A percentile compares a stretch with the other conserved stretches of the same genome.
Conservation (phyloP, 305 asterid species). For the Fraxinus platypoda region DNA sequence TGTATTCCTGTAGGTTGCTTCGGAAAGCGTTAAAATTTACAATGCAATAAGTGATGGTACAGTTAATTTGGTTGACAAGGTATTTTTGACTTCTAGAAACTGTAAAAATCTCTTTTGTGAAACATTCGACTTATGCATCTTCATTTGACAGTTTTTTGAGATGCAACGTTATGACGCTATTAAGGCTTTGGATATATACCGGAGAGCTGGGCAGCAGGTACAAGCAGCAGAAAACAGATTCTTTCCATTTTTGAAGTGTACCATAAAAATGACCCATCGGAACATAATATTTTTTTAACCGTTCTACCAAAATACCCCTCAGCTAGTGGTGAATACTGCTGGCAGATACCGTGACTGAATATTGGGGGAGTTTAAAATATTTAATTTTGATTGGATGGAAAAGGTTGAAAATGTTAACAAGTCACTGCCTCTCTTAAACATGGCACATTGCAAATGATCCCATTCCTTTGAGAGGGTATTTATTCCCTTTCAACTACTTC, state of each 20-base stretch:
- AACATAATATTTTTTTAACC: background rate
- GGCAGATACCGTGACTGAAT: background rate
- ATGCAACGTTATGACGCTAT: constrained; percentile 95
- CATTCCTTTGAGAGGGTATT: background rate
- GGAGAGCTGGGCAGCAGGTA: constrained; percentile 94
- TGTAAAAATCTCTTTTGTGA: background rate
- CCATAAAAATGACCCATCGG: background rate
- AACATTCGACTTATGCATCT: constrained; percentile 18
- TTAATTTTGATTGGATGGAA: background rate
- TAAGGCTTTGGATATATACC: constrained; percentile 85
- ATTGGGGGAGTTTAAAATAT: background rate
- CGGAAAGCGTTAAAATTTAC: constrained; percentile 86
- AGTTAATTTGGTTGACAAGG: constrained; percentile 97
- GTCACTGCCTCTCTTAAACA: background rate
- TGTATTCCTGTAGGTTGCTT: constrained; percentile 66
- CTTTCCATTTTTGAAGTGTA: background rate
- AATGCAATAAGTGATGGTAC: constrained; percentile 84
- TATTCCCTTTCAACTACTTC: background rate
- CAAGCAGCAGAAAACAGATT: background rate
- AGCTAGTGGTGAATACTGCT: background rate
- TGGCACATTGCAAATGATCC: background rate
- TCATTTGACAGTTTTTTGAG: constrained; percentile 76
- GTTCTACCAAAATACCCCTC: background rate
- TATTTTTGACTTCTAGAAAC: constrained; percentile 28
- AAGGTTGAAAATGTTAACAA: background rate